phyloP scores from a whole-genome alignment of 129 eudicot species.

The Artemisia tridentata region DNA sequence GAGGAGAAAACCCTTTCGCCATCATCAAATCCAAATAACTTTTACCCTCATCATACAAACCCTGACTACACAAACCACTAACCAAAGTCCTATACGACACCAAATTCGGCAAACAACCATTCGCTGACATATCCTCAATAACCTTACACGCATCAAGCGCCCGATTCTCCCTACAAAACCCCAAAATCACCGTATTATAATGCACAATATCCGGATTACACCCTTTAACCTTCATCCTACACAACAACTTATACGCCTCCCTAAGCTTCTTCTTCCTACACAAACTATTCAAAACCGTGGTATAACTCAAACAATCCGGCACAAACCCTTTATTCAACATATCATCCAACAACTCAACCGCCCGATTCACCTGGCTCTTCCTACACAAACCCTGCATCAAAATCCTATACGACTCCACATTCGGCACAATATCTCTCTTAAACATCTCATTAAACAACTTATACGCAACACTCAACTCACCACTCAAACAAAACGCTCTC shows the following conservation, averaged over 20 bases:
- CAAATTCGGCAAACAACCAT: slow-evolving; percentile 83
- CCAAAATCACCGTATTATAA: slow-evolving; percentile 73
- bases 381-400: slow-evolving; percentile 85
- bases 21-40: slow-evolving; percentile 58
- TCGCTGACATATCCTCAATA: slow-evolving; percentile 65
- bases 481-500: slow-evolving; percentile 61
- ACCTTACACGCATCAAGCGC: slow-evolving; percentile 83
- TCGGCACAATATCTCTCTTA: slow-evolving; percentile 68
- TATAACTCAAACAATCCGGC: slow-evolving; percentile 63
- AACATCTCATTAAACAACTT: slow-evolving; percentile 68
- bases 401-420: slow-evolving; percentile 64
- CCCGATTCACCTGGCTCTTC: slow-evolving; percentile 78
- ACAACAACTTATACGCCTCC: slow-evolving; percentile 93
- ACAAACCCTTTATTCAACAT: slow-evolving; percentile 90
- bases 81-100: slow-evolving; percentile 71
- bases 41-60: slow-evolving; percentile 63
- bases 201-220: slow-evolving; percentile 84
- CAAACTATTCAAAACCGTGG: slow-evolving; percentile 71
- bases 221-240: slow-evolving; percentile 89
- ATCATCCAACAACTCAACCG: slow-evolving; percentile 76
- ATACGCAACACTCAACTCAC: slow-evolving; percentile 63
- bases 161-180: slow-evolving; percentile 71
- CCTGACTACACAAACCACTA: slow-evolving; percentile 75
- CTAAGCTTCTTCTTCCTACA: slow-evolving; percentile 81
- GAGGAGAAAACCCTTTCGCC: slow-evolving; percentile 68